Evolutionary conservation across 768 basidiomycete species (phyloP).

Genomic region (Baorangia bicolor): DNA sequence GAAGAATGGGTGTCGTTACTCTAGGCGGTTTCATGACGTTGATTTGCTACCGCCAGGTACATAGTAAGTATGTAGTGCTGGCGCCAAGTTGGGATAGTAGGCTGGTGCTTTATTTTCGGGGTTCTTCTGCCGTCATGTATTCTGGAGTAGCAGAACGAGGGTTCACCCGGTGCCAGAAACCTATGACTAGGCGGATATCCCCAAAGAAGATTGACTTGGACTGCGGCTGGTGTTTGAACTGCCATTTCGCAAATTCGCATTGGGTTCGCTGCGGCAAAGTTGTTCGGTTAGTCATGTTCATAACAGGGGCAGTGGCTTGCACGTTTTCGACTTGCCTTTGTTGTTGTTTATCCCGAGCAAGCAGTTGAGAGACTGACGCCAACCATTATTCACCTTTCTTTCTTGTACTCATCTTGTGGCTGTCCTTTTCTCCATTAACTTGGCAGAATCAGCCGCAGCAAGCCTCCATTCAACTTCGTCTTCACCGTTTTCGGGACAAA

Average conservation of each 20-base stretch:
- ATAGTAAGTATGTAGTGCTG: no score
- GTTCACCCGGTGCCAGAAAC: neutral
- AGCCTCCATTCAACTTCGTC: neutral
- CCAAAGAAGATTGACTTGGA: neutral
- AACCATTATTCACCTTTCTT: neutral
- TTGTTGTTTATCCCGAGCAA: constrained; percentile 15
- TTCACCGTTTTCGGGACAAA: neutral
- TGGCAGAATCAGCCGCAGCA: constrained; percentile 17
- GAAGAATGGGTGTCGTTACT: no score
- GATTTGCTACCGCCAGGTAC: no score
- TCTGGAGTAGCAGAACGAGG: no score
- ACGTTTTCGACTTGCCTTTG: constrained; percentile 13
- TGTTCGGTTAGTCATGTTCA: no score
- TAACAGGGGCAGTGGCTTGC: no score
- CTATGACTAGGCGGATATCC: neutral
- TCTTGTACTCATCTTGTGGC: neutral
- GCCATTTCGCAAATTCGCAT: no score
- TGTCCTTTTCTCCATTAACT: constrained; percentile 24
- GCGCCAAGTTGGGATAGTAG: no score
- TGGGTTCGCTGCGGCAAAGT: neutral
- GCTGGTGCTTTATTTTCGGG: no score
- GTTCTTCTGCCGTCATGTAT: no score
- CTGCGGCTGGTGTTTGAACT: neutral
- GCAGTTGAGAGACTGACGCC: neutral
- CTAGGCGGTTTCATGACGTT: no score